Evolutionary conservation across 2,329 filamentous ascomycete genomes (phyloP).

Genomic region (Talaromyces albobiverticillius): DNA sequence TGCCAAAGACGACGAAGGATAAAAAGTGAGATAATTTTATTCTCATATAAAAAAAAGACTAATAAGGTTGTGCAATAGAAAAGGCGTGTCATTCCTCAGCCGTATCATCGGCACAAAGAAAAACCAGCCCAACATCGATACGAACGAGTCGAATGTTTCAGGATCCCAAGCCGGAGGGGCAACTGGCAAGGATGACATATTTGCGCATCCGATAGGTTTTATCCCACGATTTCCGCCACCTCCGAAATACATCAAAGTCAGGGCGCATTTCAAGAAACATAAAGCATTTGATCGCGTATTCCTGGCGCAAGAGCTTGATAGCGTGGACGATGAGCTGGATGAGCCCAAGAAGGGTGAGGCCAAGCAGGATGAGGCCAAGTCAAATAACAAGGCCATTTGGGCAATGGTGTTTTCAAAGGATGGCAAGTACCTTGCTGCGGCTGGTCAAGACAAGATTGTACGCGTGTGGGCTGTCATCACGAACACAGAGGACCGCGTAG

Average conservation of each 20-base stretch:
- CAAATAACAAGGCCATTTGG: slow-evolving; percentile 70
- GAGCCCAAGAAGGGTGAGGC: not conserved
- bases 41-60: no score
- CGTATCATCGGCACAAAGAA: slow-evolving; percentile 76
- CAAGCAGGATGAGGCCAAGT: not conserved
- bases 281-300: slow-evolving; percentile 85
- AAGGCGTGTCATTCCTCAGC: slow-evolving; percentile 86
- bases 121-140: slow-evolving; percentile 46
- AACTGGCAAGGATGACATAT: slow-evolving; percentile 66
- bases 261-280: slow-evolving; percentile 73
- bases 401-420: slow-evolving; percentile 89
- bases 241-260: slow-evolving; percentile 85
- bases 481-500: slow-evolving; percentile 72
- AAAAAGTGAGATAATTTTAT: slow-evolving; percentile 62
- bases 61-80: no score
- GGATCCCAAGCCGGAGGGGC: slow-evolving; percentile 64
- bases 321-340: no score
- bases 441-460: slow-evolving; percentile 80
- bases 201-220: slow-evolving; percentile 76
- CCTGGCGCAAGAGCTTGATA: slow-evolving; percentile 81
- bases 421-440: slow-evolving; percentile 86
- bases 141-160: slow-evolving; percentile 58
- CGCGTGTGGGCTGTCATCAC: slow-evolving; percentile 87
- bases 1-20: slow-evolving; percentile 49
- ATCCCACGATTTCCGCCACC: slow-evolving; percentile 85